Base-by-base conservation (phyloP, 1,284 basidiomycete species). In the Apiotrichum laibachii region DNA sequence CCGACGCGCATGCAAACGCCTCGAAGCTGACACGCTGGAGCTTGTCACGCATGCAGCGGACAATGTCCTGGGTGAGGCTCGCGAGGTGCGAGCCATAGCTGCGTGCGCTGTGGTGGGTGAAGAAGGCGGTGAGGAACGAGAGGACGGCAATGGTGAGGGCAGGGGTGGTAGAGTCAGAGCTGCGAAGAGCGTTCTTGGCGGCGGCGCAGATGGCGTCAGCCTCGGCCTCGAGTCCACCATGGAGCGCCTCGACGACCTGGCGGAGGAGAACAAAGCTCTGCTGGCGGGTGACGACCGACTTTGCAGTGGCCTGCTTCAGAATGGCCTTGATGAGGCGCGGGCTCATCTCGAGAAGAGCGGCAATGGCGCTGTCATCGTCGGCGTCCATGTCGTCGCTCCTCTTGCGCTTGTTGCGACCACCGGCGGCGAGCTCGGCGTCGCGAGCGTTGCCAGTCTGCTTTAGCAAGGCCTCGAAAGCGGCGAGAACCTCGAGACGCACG, bases 401-500 rank as follows among this genome's bases (percentile, higher is more conserved):
- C 79, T 94, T 94, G 48, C 79, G 60, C 65, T 77, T 77, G 60
- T 75, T 75, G 26, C 72, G 59, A 0, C 69, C 63, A 9, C 61
- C 60, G 5, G 70, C 62, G 7, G 68, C 64, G 1, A 70, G n/a
- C 19, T 75, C 75, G 0, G 68, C 68, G 8, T 65, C 55, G 16
- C 68, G 58, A 0, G 64, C 67, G 35, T 64, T 69, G 55, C 72
- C 67, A 13, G 92, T 92, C 78, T 94, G 93, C 60, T 83, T 88
- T 43, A 98, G 82, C 22, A 97, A 82, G 0, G 84, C 80, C 26
- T 85, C 85, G 70, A 95, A 95, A 0, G 95, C 89, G 0, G 87
- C 81, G 85, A 95, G 92, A 10, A 98, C 83, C 76, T 99, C 95
- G 19, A 96, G 80, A n/a, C 90, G 85, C 19, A 99, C 96, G 16